These are phyloP conservation scores for Pholiota adiposa DNA, from an alignment of 1,284 basidiomycete genomes.

Conservation along the genomic window DNA sequence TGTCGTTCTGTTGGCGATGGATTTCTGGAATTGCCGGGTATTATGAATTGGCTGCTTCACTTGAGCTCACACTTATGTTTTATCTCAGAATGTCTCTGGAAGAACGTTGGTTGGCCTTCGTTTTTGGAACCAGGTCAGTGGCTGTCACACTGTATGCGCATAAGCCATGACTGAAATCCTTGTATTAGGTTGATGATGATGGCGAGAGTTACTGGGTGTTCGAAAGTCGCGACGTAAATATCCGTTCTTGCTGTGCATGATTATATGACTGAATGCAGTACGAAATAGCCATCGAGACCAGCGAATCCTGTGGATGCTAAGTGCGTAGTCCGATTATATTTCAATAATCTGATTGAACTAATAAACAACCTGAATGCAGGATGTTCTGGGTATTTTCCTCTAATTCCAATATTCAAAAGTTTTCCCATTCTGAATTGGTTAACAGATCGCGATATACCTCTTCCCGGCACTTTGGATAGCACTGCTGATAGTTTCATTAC, in stretches of 20 bases:
- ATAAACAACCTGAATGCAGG: slow-evolving; percentile 42
- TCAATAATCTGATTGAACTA: slow-evolving; percentile 16
- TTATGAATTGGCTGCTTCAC: not conserved
- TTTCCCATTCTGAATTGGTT: slow-evolving; percentile 8
- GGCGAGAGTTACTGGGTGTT: slow-evolving; percentile 97
- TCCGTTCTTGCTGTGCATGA: not conserved
- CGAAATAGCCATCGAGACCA: slow-evolving; percentile 79
- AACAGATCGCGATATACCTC: slow-evolving; percentile 84
- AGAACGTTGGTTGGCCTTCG: slow-evolving; percentile 89
- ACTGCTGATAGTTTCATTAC: slow-evolving; percentile 84
- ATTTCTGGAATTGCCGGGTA: slow-evolving; percentile 96
- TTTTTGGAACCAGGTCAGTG: slow-evolving; percentile 90
- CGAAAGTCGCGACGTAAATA: slow-evolving; percentile 85
- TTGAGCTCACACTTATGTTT: slow-evolving; percentile 9
- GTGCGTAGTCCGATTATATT: slow-evolving; percentile 45
- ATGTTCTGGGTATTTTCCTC: slow-evolving; percentile 86
- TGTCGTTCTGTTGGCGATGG: slow-evolving; percentile 89
- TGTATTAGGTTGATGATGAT: slow-evolving; percentile 88
- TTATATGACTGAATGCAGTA: slow-evolving; percentile 4
- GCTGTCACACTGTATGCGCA: not conserved
- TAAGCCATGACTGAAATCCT: slow-evolving; percentile 9
- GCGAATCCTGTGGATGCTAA: slow-evolving; percentile 90
- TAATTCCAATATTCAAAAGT: not conserved
- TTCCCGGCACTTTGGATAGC: slow-evolving; percentile 89
- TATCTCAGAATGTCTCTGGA: slow-evolving; percentile 83